Base-by-base conservation (phyloP, 2,329 filamentous ascomycete genomes). In the Claviceps purpurea region DNA sequence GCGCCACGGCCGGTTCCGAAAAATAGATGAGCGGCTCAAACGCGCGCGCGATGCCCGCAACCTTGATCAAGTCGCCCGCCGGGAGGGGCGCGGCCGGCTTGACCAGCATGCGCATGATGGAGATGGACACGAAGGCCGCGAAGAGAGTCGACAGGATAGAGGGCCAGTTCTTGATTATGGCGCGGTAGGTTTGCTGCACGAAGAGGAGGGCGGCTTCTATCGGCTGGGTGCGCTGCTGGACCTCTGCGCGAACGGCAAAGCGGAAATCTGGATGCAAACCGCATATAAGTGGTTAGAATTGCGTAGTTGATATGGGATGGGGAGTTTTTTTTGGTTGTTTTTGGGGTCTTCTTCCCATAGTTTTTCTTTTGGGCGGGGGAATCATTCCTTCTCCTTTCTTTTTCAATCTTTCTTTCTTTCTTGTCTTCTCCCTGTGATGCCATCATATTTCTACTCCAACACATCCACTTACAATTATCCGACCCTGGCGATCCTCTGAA, bases 11-110 rank as follows among this genome's bases (percentile, higher is more conserved):
- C 63, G 90, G 86, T 62, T 96, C 89, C 0, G 89, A 95, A 64
- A 94, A 95, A 71, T 93, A 93, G 56, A 97, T 94, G 45, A 96
- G 77, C 5, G 91, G 91, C 66, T 96, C 91, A 62, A 96, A 95
- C 10, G 89, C 89, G 60, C 88, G 88, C 48, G 90, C 90, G 57
- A 97, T 80, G 50, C 85, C 84, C 4, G 90, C 90, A 24, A 96
- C 85, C 65, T 95, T 95, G 64, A 95, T 85, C 16, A 97, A 76
- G 64, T 96, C 90, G 43, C 66, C 68, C 14, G 62, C 65, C 7
- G 68, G 68, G 5, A 65, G 65, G 2, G 65, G 61, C 2, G 65
- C 57, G 75, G 81, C 84, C 11, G 89, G 87, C 54, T 85, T 76
- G 50, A 87, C 79, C 16, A 94, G 70, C 10, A 79, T 75, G 55